Base-by-base conservation (phyloP, 2,329 filamentous ascomycete species). In the Periglandula ipomoeae region DNA sequence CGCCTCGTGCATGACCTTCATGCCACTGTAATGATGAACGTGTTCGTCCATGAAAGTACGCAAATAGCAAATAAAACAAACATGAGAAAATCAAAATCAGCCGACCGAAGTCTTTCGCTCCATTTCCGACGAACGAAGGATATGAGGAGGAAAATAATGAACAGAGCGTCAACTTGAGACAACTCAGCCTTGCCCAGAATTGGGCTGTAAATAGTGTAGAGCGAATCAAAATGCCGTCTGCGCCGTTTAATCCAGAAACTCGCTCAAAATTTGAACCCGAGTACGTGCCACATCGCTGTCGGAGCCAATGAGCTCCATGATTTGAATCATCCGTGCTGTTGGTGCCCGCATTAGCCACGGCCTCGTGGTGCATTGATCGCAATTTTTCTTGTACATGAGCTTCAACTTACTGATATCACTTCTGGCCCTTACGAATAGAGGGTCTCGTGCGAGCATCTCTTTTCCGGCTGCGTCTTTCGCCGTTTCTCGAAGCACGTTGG, bases 241-340 rank as follows among this genome's bases (percentile, higher is more conserved):
- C 39, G 30, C 11, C 30, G 19, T 41, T 50, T 38, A 52, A 17
- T 53, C 62, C 52, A 81, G 53, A 51, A 77, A 79, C 49, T 79
- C 75, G 55, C 69, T 74, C 54, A 84, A 57, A 15, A 83, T 78
- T 51, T 74, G 70, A 19, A 82, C 74, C 53, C 81, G 70, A 5
- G 79, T 82, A 53, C 71, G 67, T 4, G 80, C 79, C 15, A 82
- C 76, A 22, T 80, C 74, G 11, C 76, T 79, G 1, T 77, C 78
- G 43, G 79, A 73, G 22, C 73, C 72, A 71, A 82, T 81, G 15
- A 70, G 58, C 49, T 76, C 70, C 76, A 84, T 76, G 44, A 84
- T 83, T 47, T 82, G 71, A 24, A 84, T 76, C 79, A 84, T 83
- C 52, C 73, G 71, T 38, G 70, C 77, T 82, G 50, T 52, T 35